Conservation (phyloP, 208 protist species). For the Leishmania amazonensis region DNA sequence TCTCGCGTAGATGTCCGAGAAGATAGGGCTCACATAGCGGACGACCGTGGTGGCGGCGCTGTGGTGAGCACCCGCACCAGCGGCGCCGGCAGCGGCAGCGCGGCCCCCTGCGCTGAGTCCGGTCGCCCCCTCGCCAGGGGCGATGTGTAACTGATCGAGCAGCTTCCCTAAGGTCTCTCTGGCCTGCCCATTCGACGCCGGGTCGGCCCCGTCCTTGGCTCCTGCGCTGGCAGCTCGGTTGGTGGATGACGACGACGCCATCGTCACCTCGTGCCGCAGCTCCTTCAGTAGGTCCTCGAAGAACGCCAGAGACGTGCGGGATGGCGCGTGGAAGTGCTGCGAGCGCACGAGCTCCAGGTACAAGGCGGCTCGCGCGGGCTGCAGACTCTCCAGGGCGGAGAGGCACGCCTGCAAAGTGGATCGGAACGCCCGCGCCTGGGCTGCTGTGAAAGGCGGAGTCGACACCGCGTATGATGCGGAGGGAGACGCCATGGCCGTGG, state of each 20-base stretch:
- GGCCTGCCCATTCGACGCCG: conserved; percentile 20
- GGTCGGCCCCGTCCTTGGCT: not conserved
- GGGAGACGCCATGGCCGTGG: not conserved
- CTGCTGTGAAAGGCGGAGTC: conserved; percentile 20
- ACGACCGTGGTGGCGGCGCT: conserved; percentile 26
- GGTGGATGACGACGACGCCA: conserved; percentile 1
- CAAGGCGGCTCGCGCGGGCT: conserved; percentile 35
- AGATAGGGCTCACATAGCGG: conserved; percentile 34
- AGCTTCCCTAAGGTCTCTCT: conserved; percentile 49
- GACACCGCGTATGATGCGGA: not conserved
- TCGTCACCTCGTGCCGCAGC: conserved; percentile 35
- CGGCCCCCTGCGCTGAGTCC: not conserved
- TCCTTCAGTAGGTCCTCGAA: conserved; percentile 53
- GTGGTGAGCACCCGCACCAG: conserved; percentile 4
- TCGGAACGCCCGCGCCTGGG: conserved; percentile 49
- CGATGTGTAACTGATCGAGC: conserved; percentile 44
- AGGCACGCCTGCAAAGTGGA: conserved; percentile 56
- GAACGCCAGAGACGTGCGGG: conserved; percentile 42
- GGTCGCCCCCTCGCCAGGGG: conserved; percentile 7
- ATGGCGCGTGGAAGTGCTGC: conserved; percentile 42
- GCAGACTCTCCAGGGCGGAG: conserved; percentile 65
- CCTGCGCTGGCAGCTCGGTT: not conserved
- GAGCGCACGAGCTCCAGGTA: conserved; percentile 59
- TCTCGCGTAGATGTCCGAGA: conserved; percentile 38
- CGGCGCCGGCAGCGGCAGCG: not conserved